These are phyloP conservation scores for Alloteropsis angusta DNA, from an alignment of 202 grass and related monocot species.

Conservation along the genomic window DNA sequence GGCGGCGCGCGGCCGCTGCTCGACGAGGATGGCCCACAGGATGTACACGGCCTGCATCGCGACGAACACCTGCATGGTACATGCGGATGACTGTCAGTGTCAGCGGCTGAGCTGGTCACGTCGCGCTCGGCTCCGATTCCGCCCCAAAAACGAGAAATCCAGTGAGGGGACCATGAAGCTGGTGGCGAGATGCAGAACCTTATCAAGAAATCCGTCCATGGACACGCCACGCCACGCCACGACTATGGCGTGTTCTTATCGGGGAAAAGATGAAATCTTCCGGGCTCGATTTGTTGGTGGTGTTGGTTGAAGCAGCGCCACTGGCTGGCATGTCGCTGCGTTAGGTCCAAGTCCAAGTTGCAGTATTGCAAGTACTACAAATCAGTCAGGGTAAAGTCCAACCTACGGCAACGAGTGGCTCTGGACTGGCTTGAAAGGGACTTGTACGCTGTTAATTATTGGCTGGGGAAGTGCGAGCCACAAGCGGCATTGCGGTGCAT, in stretches of 20 bases:
- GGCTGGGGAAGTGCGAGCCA: background rate
- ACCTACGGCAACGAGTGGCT: background rate
- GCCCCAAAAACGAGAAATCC: no score
- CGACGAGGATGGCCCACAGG: conserved; percentile 69
- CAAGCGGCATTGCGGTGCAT: background rate
- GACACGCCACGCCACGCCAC: background rate
- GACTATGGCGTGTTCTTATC: background rate
- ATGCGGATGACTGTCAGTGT: background rate
- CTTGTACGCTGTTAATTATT: background rate
- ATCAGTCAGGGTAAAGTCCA: background rate
- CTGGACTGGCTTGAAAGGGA: background rate
- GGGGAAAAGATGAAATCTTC: background rate
- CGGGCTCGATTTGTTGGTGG: background rate
- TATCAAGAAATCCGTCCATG: conserved; percentile 30
- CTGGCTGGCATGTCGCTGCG: background rate
- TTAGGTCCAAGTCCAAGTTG: background rate
- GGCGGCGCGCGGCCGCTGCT: conserved; percentile 59
- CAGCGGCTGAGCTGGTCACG: background rate
- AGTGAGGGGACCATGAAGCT: background rate
- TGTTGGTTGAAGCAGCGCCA: background rate
- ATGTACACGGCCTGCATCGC: conserved; percentile 88
- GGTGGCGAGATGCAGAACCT: conserved; percentile 12
- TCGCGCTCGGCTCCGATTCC: background rate
- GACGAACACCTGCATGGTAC: conserved; percentile 70
- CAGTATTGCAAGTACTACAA: background rate